phyloP scores from a whole-genome alignment of 2,329 filamentous ascomycete genomes.

The Phyllosticta paracitricarpa region DNA sequence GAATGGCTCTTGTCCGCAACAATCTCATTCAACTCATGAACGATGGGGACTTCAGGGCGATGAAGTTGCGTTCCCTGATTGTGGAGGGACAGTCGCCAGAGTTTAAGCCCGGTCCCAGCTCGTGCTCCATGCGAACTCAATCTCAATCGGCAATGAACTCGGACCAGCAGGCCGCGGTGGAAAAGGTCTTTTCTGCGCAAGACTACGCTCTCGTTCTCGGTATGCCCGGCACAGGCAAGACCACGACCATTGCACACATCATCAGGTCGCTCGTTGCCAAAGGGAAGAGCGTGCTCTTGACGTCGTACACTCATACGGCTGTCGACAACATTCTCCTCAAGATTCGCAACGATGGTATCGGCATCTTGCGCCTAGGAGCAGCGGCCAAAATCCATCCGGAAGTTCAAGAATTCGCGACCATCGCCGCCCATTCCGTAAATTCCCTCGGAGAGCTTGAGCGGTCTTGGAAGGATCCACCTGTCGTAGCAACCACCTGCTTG shows the following conservation, averaged over 20 bases:
- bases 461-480: conserved; percentile 73
- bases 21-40: conserved; percentile 92
- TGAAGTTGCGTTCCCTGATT: conserved; percentile 66
- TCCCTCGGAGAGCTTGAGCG: conserved; percentile 75
- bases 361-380: conserved; percentile 76
- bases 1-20: conserved; percentile 89
- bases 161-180: conserved; percentile 76
- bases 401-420: conserved; percentile 72
- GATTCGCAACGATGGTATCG: conserved; percentile 66
- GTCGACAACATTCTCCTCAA: conserved; percentile 98
- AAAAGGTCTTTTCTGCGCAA: conserved; percentile 89
- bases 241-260: conserved; percentile 95
- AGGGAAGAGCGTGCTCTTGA: conserved; percentile 84
- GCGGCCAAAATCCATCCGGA: conserved; percentile 79
- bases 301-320: conserved; percentile 93
- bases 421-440: conserved; percentile 63
- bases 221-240: conserved; percentile 98
- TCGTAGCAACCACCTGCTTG: conserved; percentile 92
- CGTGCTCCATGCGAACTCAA: conserved; percentile 48
- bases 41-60: conserved; percentile 59
- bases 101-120: conserved; percentile 59
- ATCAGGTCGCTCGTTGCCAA: conserved; percentile 82
- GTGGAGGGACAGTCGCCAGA: conserved; percentile 64
- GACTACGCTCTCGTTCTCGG: conserved; percentile 96
- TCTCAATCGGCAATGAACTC: conserved; percentile 61